These are phyloP conservation scores for Pleurotus sapidus DNA, from an alignment of 768 basidiomycete species.

Conservation along the genomic window DNA sequence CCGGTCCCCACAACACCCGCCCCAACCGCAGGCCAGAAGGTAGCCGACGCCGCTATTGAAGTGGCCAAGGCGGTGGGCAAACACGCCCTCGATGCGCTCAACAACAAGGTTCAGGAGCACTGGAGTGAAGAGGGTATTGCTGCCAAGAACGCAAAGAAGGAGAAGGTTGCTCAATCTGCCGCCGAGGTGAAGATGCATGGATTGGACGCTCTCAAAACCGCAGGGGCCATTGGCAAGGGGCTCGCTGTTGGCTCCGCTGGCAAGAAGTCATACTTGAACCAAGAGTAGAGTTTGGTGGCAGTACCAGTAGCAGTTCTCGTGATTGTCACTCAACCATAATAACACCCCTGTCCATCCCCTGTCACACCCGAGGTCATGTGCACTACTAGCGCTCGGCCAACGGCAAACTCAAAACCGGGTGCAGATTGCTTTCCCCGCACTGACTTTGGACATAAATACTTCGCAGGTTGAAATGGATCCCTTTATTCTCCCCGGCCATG, in stretches of 20 bases:
- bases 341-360: too few species aligned
- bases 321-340: too few species aligned
- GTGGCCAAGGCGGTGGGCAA: background rate
- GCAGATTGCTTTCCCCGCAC: background rate
- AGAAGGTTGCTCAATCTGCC: background rate
- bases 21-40: too few species aligned
- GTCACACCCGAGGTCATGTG: background rate
- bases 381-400: background rate
- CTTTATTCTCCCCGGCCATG: slow-evolving; percentile 30
- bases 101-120: background rate
- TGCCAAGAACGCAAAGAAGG: background rate
- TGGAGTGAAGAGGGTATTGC: background rate
- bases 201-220: background rate
- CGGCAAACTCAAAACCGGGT: background rate
- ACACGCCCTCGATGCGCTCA: background rate
- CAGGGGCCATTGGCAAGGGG: background rate
- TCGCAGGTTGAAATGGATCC: background rate
- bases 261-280: background rate
- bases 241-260: background rate
- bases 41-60: background rate
- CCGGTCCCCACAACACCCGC: background rate
- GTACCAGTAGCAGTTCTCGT: background rate
- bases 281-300: background rate
- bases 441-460: background rate
- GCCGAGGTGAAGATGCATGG: background rate